These are phyloP conservation scores for Ophiostoma quercus DNA, from an alignment of 2,329 filamentous ascomycete genomes.

Conservation along the genomic window DNA sequence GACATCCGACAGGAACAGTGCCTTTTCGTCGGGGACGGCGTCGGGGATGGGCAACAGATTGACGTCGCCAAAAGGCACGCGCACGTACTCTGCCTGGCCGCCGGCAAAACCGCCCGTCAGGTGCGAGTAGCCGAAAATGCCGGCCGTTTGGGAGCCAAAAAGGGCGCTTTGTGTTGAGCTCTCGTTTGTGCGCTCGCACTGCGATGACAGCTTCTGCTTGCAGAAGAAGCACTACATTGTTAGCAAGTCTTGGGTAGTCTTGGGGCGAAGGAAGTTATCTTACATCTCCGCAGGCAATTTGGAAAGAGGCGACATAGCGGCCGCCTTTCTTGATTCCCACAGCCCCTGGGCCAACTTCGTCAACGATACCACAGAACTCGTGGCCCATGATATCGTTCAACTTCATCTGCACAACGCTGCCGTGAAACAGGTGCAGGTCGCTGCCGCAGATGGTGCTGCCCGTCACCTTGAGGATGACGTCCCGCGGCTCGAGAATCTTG, in stretches of 20 bases:
- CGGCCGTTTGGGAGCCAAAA: slow-evolving; percentile 73
- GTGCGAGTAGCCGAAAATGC: slow-evolving; percentile 68
- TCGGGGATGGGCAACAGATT: slow-evolving; percentile 77
- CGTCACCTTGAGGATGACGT: slow-evolving; percentile 76
- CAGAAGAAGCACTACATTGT: slow-evolving; percentile 63
- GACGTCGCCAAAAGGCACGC: slow-evolving; percentile 73
- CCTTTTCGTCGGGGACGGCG: slow-evolving; percentile 76
- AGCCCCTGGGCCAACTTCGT: slow-evolving; percentile 51
- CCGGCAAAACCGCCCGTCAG: slow-evolving; percentile 84
- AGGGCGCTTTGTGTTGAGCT: slow-evolving; percentile 67
- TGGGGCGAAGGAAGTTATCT: background rate
- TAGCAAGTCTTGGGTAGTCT: background rate
- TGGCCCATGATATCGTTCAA: slow-evolving; percentile 64
- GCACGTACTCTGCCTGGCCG: slow-evolving; percentile 80
- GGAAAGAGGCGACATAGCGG: slow-evolving; percentile 78
- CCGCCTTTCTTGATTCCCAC: slow-evolving; percentile 54
- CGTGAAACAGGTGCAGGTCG: slow-evolving; percentile 55
- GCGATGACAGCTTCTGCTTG: slow-evolving; percentile 68
- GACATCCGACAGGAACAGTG: slow-evolving; percentile 74
- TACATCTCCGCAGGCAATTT: slow-evolving; percentile 63
- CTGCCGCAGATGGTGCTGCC: slow-evolving; percentile 56
- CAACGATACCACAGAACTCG: slow-evolving; percentile 54
- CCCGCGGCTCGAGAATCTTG: slow-evolving; percentile 63
- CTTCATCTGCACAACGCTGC: slow-evolving; percentile 51
- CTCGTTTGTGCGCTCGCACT: slow-evolving; percentile 74